Conservation (phyloP, 768 basidiomycete genomes). For the Lanmaoa rubissima region DNA sequence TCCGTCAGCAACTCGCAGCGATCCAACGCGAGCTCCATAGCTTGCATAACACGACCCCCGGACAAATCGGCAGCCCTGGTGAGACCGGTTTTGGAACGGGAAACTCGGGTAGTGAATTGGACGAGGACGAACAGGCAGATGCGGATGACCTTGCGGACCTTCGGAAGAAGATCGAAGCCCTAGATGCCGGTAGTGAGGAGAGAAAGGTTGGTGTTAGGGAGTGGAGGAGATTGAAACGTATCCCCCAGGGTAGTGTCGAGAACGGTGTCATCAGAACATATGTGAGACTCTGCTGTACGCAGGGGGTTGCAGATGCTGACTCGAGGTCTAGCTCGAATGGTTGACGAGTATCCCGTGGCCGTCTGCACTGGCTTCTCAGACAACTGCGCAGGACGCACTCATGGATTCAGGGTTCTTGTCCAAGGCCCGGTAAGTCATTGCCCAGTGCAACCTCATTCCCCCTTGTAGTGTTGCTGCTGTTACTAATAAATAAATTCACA, state of each 20-base stretch:
- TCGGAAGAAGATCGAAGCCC: slow-evolving; percentile 68
- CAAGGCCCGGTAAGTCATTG: slow-evolving; percentile 50
- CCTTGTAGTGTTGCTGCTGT: neutral
- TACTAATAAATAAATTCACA: slow-evolving; percentile 1
- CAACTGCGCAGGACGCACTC: slow-evolving; percentile 36
- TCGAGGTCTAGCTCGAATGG: slow-evolving; percentile 68
- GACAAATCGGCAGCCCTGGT: slow-evolving; percentile 12
- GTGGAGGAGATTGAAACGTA: slow-evolving; percentile 80
- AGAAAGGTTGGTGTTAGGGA: slow-evolving; percentile 80
- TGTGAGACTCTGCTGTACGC: slow-evolving; percentile 42
- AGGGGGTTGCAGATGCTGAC: slow-evolving; percentile 5
- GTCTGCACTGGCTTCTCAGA: slow-evolving; percentile 29
- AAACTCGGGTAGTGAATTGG: slow-evolving; percentile 47
- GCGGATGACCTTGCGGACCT: slow-evolving; percentile 77
- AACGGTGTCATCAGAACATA: slow-evolving; percentile 85
- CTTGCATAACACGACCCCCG: slow-evolving; percentile 40
- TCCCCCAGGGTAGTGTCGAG: slow-evolving; percentile 89
- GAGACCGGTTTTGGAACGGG: slow-evolving; percentile 27
- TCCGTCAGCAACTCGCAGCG: slow-evolving; percentile 78
- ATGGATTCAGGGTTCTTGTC: slow-evolving; percentile 59
- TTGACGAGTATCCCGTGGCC: slow-evolving; percentile 85
- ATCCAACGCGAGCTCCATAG: slow-evolving; percentile 74
- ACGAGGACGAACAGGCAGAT: slow-evolving; percentile 78
- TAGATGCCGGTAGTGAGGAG: slow-evolving; percentile 73
- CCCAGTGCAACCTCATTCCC: neutral